phyloP scores from a whole-genome alignment of 2,329 filamentous ascomycete genomes.

The Blumeria graminis region DNA sequence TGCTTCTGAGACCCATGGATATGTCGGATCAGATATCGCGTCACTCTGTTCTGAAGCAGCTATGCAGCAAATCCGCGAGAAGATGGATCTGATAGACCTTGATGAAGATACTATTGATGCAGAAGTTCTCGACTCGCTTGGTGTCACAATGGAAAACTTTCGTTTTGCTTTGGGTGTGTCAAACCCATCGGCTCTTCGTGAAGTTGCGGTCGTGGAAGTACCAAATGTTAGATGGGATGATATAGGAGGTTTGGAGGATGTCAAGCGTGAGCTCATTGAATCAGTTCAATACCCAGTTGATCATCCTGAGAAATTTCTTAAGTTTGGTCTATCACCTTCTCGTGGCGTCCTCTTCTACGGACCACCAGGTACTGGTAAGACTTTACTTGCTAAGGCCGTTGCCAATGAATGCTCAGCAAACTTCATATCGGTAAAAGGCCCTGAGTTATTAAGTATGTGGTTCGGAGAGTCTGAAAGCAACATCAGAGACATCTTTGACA shows the following conservation, averaged over 20 bases:
- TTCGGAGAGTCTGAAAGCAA: conserved; percentile 99
- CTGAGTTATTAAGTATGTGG: conserved; percentile 98
- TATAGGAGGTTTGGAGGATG: conserved; percentile 89
- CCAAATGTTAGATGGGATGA: conserved; percentile 99
- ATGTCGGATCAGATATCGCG: conserved; percentile 94
- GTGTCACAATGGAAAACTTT: conserved; percentile 99
- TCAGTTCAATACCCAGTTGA: conserved; percentile 97
- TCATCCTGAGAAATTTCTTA: conserved; percentile 99
- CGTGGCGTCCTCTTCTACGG: conserved; percentile 98
- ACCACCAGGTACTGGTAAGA: conserved; percentile 99
- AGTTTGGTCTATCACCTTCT: conserved; percentile 94
- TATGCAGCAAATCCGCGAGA: conserved; percentile 99
- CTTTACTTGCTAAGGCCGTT: conserved; percentile 94
- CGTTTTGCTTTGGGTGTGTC: conserved; percentile 91
- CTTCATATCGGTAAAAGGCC: conserved; percentile 98
- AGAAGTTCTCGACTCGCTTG: conserved; percentile 90
- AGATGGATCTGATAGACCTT: conserved; percentile 98
- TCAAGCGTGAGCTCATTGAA: conserved; percentile 99
- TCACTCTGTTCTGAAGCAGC: conserved; percentile 96
- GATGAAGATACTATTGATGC: conserved; percentile 98
- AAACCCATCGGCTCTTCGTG: conserved; percentile 94
- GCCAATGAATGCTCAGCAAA: conserved; percentile 98
- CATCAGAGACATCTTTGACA: conserved; percentile 99
- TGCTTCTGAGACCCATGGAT: conserved; percentile 92
- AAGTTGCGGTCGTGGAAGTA: conserved; percentile 96